Base-by-base conservation (phyloP, 2,329 filamentous ascomycete genomes). In the Trichophyton simii region DNA sequence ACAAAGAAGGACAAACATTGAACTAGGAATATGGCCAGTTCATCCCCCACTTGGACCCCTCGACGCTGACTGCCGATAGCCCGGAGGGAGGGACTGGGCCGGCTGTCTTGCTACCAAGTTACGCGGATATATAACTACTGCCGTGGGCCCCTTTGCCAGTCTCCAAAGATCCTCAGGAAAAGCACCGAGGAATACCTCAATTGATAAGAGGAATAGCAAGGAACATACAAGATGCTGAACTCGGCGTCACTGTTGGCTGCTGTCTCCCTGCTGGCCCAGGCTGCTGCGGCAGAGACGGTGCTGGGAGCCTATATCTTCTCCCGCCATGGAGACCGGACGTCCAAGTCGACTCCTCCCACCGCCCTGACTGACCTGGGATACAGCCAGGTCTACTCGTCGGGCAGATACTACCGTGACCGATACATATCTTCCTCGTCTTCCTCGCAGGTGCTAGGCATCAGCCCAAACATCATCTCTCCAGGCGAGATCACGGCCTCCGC, bases 261-360 rank as follows among this genome's bases (percentile, higher is more conserved):
- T 7, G 63, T 69, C 31, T 50, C 68, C 50, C 64, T 68, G 2
- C 46, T 72, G 48, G 42, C 61, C 34, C 63, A 60, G 8, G 20
- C 41, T n/a, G 66, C 65, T 15, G 66, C 70, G 6, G 74, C 73
- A 20, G 88, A 95, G 77, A 88, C 85, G 0, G 79, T 94, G 31
- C 80, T 95, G 15, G 91, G 90, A 59, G 85, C 87, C 54, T 94
- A 91, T 74, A 85, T 96, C 74, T 95, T 95, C 79, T 85, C 89
- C 67, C 87, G 91, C 54, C 91, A 96, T 76, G 91, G 91, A 62
- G 91, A 96, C 74, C 85, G 91, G 61, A 92, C 90, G 0, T 77
- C 89, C 65, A 96, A 95, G 77, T 79, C 83, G 18, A 84, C 83
- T 65, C 79, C 84, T 54, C 87, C 87, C 11, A 84, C 88, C 31